Evolutionary conservation across 2,329 filamentous ascomycete genomes (phyloP), one percentile per base, ranked within the genome.

Genomic region (Aureobasidium sp.): DNA sequence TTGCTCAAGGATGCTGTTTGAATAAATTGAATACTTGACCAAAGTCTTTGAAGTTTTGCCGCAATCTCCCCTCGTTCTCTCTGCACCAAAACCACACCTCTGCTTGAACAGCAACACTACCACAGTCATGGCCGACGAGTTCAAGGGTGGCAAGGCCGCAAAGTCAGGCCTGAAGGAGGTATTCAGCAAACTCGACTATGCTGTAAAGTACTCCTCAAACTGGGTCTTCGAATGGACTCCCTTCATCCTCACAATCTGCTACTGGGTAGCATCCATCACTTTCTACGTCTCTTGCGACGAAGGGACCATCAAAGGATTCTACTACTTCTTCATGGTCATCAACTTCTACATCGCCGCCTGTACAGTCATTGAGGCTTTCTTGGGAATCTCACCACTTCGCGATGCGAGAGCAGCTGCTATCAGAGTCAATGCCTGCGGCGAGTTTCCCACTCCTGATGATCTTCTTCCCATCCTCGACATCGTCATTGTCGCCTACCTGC

Each of bases 401-500:
- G 65, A 70, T 51, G 69, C 69, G 7, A 65, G 66, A 39, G 66
- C 65, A 57, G 67, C 68, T 15, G 68, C 70, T 8, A 68, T 68
- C 55, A 67, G 67, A 34, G 69, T 70, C 29, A 68, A 63, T 4
- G 64, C 45, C 25, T 63, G 64, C 31, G 67, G 68, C n/a, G 27
- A 61, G 11, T 68, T 71, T 37, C 66, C 69, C 6, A 68, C 62
- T 45, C 55, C 67, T 41, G 66, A 69, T 29, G 67, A 71, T 44
- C 68, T 51, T 27, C 69, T 80, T 1, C 73, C 73, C 0, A 74
- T 76, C 29, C 70, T 80, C 22, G 78, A 80, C 64, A 70, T 80
- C 45, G 70, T 80, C 53, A 78, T 80, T 63, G 78, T 80, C 3
- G 78, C 78, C 12, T 80, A 80, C 64, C 70, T 80, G 22, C 78